Conservation (phyloP, 164 flowering plant genomes). For the Chloranthus sessilifolius region DNA sequence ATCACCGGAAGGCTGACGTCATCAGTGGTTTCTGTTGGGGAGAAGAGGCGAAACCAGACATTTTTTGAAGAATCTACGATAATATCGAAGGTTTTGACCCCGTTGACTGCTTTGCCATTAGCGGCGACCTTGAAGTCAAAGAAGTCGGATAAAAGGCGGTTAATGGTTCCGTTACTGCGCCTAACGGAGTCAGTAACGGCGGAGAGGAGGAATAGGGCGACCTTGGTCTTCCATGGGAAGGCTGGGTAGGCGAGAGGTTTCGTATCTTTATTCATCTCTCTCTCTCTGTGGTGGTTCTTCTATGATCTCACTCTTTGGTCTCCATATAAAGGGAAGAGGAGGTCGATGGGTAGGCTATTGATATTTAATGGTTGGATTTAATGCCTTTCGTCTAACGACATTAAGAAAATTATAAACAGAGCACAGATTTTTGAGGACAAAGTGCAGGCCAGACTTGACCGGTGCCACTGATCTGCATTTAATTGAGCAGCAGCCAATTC, state of each 20-base stretch:
- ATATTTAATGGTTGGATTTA: no score
- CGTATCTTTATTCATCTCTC: no score
- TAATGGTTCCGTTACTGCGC: constrained; percentile 23
- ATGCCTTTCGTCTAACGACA: no score
- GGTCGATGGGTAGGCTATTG: no score
- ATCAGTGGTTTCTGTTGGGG: constrained; percentile 8
- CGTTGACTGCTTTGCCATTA: constrained; percentile 6
- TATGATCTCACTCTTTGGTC: no score
- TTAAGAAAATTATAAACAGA: no score
- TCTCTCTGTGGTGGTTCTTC: no score
- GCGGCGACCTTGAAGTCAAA: background rate
- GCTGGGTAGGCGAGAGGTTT: background rate
- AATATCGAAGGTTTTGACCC: constrained; percentile 19
- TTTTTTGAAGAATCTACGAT: constrained; percentile 20
- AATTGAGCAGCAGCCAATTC: no score
- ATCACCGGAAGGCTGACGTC: constrained; percentile 15
- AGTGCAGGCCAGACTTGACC: no score
- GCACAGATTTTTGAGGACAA: no score
- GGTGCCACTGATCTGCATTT: no score
- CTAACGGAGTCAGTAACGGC: constrained; percentile 6
- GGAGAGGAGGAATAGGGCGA: constrained; percentile 1
- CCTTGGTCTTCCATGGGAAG: constrained; percentile 12
- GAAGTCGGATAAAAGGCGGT: constrained; percentile 21
- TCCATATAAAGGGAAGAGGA: no score
- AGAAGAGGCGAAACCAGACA: constrained; percentile 34